Percentiles rank a stretch among this genome's conserved stretches.
These are phyloP conservation scores for Colletotrichum higginsianum DNA, from an alignment of 2,329 filamentous ascomycete species.

Conservation along the genomic window DNA sequence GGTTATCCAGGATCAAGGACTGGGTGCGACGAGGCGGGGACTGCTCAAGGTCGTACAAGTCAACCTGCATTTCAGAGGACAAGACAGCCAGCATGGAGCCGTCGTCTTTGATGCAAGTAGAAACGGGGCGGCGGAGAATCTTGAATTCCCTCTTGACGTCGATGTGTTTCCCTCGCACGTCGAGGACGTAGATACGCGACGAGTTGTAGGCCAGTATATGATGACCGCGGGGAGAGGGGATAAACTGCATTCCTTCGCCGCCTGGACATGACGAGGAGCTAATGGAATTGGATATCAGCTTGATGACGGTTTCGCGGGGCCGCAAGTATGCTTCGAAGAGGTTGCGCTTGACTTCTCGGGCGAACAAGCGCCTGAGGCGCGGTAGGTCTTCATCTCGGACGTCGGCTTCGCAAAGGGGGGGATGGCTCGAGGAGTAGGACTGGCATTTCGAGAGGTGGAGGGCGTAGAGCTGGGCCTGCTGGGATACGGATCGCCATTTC, in stretches of 20 bases:
- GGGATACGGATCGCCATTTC: conserved; percentile 76
- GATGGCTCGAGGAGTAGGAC: conserved; percentile 69
- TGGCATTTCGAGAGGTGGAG: conserved; percentile 74
- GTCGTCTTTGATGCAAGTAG: conserved; percentile 85
- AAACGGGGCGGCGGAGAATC: conserved; percentile 80
- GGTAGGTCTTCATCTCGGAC: conserved; percentile 67
- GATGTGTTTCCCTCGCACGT: conserved; percentile 73
- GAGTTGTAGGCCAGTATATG: conserved; percentile 87
- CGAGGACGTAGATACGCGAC: conserved; percentile 85
- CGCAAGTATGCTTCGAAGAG: conserved; percentile 83
- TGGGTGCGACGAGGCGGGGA: conserved; percentile 79
- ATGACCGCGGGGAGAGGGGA: conserved; percentile 81
- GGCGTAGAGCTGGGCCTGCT: conserved; percentile 74
- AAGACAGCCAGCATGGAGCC: conserved; percentile 83
- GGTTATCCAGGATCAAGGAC: conserved; percentile 83
- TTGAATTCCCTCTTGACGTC: conserved; percentile 84
- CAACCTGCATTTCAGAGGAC: conserved; percentile 86
- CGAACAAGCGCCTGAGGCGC: conserved; percentile 75
- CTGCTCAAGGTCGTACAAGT: conserved; percentile 82
- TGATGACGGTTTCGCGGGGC: conserved; percentile 79
- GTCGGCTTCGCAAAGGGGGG: conserved; percentile 52
- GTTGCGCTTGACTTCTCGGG: conserved; percentile 80
- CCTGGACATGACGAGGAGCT: conserved; percentile 87
- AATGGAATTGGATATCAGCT: conserved; percentile 85
- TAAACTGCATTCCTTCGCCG: conserved; percentile 89